These are phyloP conservation scores for Zygosaccharomyces bisporus DNA, from an alignment of 805 yeast genomes.

Conservation along the genomic window DNA sequence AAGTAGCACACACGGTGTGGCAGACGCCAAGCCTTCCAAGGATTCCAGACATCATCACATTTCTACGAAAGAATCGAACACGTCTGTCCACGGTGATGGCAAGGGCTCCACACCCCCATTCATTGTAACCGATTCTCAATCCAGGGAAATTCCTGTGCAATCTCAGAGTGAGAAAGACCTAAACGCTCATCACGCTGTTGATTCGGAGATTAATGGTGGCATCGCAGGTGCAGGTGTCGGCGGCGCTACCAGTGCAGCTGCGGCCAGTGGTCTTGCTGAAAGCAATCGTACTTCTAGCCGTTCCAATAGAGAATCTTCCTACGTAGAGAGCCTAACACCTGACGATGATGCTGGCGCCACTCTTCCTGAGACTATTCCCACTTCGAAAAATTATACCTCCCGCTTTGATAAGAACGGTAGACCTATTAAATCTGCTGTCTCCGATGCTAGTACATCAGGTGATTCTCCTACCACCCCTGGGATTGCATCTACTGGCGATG, in stretches of 20 bases:
- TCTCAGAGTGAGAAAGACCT: neutral
- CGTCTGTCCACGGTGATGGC: slow-evolving; percentile 2
- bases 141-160: slow-evolving; percentile 4
- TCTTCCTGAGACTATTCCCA: slow-evolving; percentile 33
- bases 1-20: neutral
- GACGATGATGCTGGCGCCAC: slow-evolving; percentile 34
- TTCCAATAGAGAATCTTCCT: slow-evolving; percentile 3
- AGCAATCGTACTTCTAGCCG: neutral
- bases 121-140: slow-evolving; percentile 1
- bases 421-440: slow-evolving; percentile 6
- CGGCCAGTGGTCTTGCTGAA: neutral
- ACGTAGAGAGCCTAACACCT: slow-evolving; percentile 7
- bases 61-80: slow-evolving; percentile 8
- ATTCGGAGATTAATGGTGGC: neutral
- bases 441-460: slow-evolving; percentile 1
- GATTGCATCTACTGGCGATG: neutral
- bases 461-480: neutral
- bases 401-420: slow-evolving; percentile 19
- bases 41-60: slow-evolving; percentile 1
- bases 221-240: slow-evolving; percentile 1
- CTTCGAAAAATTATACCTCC: slow-evolving; percentile 29
- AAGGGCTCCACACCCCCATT: neutral
- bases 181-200: neutral
- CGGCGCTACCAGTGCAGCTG: neutral
- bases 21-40: neutral